A percentile compares a stretch with the other conserved stretches of the same genome.
phyloP scores from a whole-genome alignment of 2,329 filamentous ascomycete genomes.

The Alternaria conjuncta region DNA sequence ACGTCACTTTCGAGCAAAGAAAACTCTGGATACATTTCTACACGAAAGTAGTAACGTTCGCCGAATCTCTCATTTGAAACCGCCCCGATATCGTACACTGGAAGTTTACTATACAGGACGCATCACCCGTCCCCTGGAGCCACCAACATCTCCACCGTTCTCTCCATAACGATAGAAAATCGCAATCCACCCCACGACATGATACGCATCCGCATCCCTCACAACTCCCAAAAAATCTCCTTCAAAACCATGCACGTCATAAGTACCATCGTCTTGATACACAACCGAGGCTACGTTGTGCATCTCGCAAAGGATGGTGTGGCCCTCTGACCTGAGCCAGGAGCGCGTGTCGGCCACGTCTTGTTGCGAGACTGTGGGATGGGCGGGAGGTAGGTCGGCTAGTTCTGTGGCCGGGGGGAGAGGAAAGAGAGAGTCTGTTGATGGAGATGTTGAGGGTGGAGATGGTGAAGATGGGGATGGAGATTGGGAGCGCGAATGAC shows the following conservation, averaged over 20 bases:
- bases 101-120: neutral
- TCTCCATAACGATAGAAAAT: neutral
- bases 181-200: neutral
- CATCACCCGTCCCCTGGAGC: neutral
- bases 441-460: neutral
- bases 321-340: neutral
- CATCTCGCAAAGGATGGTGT: neutral
- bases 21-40: neutral
- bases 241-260: neutral
- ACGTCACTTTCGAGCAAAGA: neutral
- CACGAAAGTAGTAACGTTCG: neutral
- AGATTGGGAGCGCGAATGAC: neutral
- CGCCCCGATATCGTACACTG: neutral
- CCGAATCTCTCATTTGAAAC: neutral
- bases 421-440: neutral
- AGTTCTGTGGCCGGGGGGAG: neutral
- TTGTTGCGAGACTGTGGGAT: neutral
- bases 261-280: neutral
- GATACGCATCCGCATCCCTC: neutral
- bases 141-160: neutral
- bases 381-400: neutral
- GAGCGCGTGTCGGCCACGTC: neutral
- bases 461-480: neutral
- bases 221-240: neutral
- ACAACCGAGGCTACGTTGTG: neutral